Evolutionary conservation across 352 stramenopile genomes (phyloP).

Genomic region (Phytophthora fragariae): DNA sequence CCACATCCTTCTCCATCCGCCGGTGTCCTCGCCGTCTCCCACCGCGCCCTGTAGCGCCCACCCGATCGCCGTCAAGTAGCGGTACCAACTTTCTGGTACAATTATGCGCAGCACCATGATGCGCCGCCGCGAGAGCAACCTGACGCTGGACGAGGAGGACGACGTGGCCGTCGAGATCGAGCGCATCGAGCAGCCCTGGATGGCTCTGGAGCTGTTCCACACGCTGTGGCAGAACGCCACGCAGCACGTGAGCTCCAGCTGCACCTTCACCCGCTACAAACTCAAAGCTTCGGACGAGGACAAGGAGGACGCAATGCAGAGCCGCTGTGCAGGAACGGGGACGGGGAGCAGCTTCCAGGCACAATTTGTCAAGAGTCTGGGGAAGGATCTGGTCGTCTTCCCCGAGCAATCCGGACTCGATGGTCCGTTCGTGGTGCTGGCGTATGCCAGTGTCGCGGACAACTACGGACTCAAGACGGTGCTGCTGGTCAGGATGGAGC

Average conservation of each 20-base stretch:
- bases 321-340: not conserved
- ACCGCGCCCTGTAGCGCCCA: slow-evolving; percentile 3
- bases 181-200: slow-evolving; percentile 60
- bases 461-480: slow-evolving; percentile 56
- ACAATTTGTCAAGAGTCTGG: slow-evolving; percentile 58
- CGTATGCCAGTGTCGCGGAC: slow-evolving; percentile 60
- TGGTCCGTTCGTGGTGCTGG: slow-evolving; percentile 57
- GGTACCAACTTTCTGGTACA: slow-evolving; percentile 28
- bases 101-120: slow-evolving; percentile 42
- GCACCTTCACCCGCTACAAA: slow-evolving; percentile 56
- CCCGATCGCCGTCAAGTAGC: not conserved
- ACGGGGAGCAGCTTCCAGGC: slow-evolving; percentile 46
- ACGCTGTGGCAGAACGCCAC: slow-evolving; percentile 70
- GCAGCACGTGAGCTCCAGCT: slow-evolving; percentile 62
- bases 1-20: slow-evolving; percentile 3
- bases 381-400: slow-evolving; percentile 70
- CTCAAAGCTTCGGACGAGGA: not conserved
- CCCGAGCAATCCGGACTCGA: slow-evolving; percentile 21
- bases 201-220: slow-evolving; percentile 70
- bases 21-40: not conserved
- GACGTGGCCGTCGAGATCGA: slow-evolving; percentile 46
- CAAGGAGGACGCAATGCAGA: slow-evolving; percentile 2
- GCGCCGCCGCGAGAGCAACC: slow-evolving; percentile 67
- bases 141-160: slow-evolving; percentile 75
- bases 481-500: slow-evolving; percentile 68